Conservation (phyloP, 106 monocot species). For the Ottelia alismoides region DNA sequence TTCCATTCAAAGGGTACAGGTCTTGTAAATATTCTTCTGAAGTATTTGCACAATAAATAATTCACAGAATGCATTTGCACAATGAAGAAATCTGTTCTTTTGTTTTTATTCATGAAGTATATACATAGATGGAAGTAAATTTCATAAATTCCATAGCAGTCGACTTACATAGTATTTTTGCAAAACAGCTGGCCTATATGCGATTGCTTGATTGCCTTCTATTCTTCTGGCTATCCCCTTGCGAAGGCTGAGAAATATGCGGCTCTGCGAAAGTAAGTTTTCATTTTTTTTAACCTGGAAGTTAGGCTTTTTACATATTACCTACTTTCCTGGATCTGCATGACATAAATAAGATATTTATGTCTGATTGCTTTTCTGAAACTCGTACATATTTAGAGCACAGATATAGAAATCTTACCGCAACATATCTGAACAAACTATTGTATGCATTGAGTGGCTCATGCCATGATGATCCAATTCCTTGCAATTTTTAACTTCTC, state of each 20-base stretch:
- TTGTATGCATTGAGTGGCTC: background rate
- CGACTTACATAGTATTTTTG: background rate
- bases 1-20: too few species aligned
- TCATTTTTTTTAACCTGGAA: background rate
- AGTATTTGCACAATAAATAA: too few species aligned
- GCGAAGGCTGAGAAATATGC: constrained; percentile 78
- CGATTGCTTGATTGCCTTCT: constrained; percentile 98
- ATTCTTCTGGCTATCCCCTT: constrained; percentile 90
- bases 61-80: too few species aligned
- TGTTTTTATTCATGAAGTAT: too few species aligned
- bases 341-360: background rate
- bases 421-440: background rate
- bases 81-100: too few species aligned
- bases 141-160: background rate
- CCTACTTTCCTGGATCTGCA: background rate
- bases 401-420: too few species aligned
- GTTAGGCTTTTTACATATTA: background rate
- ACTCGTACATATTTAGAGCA: too few species aligned
- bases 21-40: too few species aligned
- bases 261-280: constrained; percentile 61
- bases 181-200: constrained; percentile 88
- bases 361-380: too few species aligned
- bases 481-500: too few species aligned
- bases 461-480: too few species aligned
- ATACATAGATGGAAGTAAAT: background rate